A percentile compares a stretch with the other conserved stretches of the same genome.
Conservation (phyloP, 306 rosid species). For the Canavalia gladiata region DNA sequence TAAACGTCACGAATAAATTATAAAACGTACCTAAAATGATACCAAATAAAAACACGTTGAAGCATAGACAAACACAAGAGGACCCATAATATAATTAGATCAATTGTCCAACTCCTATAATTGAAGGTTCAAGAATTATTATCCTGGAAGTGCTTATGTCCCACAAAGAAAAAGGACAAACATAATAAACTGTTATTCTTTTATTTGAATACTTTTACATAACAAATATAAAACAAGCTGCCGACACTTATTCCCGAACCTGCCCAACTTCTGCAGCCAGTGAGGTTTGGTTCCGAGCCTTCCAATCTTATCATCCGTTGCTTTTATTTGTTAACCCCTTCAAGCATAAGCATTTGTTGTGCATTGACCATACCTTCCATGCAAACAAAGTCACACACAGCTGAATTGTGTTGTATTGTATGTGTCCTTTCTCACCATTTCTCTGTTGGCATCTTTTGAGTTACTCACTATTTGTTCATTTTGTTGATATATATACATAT, state of each 20-base stretch:
- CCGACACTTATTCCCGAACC: conserved; percentile 67
- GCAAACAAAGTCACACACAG: conserved; percentile 11
- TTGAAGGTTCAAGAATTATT: conserved; percentile 42
- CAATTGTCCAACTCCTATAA: conserved; percentile 47
- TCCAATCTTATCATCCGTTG: conserved; percentile 25
- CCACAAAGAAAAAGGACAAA: conserved; percentile 38
- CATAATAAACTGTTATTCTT: background rate
- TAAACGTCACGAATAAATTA: background rate
- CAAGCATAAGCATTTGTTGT: conserved; percentile 19
- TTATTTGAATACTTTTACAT: background rate
- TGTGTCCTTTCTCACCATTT: conserved; percentile 21
- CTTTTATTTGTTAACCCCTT: conserved; percentile 23
- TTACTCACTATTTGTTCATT: conserved; percentile 10
- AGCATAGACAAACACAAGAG: conserved; percentile 9
- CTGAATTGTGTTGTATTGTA: conserved; percentile 20
- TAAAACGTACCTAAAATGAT: conserved; percentile 28
- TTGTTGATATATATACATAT: background rate
- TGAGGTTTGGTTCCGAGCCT: conserved; percentile 50
- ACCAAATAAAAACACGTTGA: conserved; percentile 3
- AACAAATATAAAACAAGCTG: conserved; percentile 48
- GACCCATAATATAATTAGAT: conserved; percentile 39
- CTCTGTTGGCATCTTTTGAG: conserved; percentile 13
- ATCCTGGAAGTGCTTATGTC: conserved; percentile 11
- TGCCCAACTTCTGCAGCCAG: conserved; percentile 26
- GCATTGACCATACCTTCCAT: conserved; percentile 38